Evolutionary conservation across 192 early-diverging fungal genomes (phyloP), one percentile per base, ranked within the genome.

Genomic region (Umbelopsis isabellina): DNA sequence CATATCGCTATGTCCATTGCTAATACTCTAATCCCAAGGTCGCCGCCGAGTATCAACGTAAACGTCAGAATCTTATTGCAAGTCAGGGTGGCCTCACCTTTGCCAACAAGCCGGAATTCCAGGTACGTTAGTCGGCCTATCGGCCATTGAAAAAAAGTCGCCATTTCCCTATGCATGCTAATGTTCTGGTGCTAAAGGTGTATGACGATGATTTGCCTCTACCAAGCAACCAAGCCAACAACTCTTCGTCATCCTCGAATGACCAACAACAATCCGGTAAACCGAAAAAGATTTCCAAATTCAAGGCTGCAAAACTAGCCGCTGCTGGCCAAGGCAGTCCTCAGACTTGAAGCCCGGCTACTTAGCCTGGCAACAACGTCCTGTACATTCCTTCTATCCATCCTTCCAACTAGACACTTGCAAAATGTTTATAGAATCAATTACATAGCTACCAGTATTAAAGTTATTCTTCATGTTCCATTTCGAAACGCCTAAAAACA

Each of bases 151-250:
- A 41, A 41, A 37, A 37, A 6, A 9, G 7, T 13, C 30, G 13
- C 27, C 21, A 20, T 4, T 11, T 23, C 1, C 55, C 8, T n/a
- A 30, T 58, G 58, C 30, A 64, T 25, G 21, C 16, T 49, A n/a
- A 37, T 21, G n/a, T n/a, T 55, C 13, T 46, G 8, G 25, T 35
- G 22, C 41, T 45, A 12, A 41, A 71, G 70, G 70, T 71, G 27
- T 64, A 70, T 67, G 76, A 78, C 49, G 76, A 78, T 45, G 76
- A 73, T 2, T 45, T 78, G 11, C 76, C 76, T 37, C 48, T 70
- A 49, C 76, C 76, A 3, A 67, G 20, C 10, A 46, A 44, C 4
- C 27, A 30, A 30, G 1, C 27, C 1, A 41, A 6, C 7, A 41
- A 5, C 10, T 41, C 37, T 10, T 41, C 37, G 37, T 41, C 37